Conservation (phyloP, 805 yeast species). For the Barnettozyma salicaria region DNA sequence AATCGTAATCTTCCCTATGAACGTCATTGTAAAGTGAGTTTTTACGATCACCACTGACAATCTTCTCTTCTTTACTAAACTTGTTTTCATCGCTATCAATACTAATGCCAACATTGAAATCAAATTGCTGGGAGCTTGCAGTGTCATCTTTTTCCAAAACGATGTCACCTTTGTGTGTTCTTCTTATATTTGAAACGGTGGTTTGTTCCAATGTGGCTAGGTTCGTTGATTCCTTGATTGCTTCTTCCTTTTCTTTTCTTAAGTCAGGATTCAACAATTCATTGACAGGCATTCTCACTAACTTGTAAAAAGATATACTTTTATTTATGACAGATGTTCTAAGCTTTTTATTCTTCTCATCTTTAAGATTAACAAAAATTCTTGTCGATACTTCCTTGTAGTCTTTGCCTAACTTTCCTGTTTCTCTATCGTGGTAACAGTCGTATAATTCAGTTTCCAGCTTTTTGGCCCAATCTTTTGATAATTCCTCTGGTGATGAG, state of each 20-base stretch:
- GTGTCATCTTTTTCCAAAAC: conserved; percentile 50
- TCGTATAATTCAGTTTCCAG: conserved; percentile 47
- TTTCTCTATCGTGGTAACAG: conserved; percentile 29
- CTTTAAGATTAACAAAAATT: conserved; percentile 53
- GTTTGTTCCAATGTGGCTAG: conserved; percentile 60
- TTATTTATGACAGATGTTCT: conserved; percentile 52
- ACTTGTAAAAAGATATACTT: conserved; percentile 46
- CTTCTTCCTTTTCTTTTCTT: conserved; percentile 62
- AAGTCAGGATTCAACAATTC: conserved; percentile 76
- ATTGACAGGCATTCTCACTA: conserved; percentile 62
- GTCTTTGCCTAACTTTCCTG: conserved; percentile 22
- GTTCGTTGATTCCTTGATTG: conserved; percentile 60
- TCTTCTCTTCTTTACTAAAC: conserved; percentile 15
- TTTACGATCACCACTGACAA: conserved; percentile 13
- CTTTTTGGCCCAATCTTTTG: conserved; percentile 41
- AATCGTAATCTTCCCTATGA: conserved; percentile 14
- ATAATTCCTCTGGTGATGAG: conserved; percentile 29
- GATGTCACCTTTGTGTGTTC: conserved; percentile 88
- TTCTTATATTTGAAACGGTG: conserved; percentile 57
- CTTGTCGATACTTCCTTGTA: conserved; percentile 66
- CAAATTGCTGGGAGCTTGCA: conserved; percentile 18
- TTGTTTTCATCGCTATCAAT: conserved; percentile 20
- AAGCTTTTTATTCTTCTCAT: conserved; percentile 51
- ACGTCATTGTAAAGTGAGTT: conserved; percentile 11
- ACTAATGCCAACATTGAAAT: conserved; percentile 27